Percentiles rank a stretch among this genome's conserved stretches.
phyloP scores from a whole-genome alignment of 441 rosid genomes.

The Viola pubescens region DNA sequence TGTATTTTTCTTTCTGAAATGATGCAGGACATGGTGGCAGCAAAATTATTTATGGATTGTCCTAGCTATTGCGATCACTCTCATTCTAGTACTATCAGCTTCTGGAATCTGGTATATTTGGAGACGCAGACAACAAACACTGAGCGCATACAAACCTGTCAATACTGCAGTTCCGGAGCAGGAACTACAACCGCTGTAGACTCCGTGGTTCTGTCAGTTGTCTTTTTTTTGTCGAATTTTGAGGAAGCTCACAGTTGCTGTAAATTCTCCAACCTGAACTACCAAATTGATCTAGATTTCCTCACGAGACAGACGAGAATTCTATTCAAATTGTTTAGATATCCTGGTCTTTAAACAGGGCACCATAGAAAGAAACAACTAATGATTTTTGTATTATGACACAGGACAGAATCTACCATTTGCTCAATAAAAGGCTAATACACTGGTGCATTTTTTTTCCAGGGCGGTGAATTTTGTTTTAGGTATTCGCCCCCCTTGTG shows the following conservation, averaged over 20 bases:
- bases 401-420: neutral
- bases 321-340: neutral
- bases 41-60: slow-evolving; percentile 25
- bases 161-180: slow-evolving; percentile 45
- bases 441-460: no score
- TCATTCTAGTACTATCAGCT: slow-evolving; percentile 37
- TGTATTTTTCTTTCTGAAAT: slow-evolving; percentile 5
- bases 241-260: neutral
- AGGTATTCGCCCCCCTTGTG: no score
- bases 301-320: neutral
- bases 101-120: slow-evolving; percentile 44
- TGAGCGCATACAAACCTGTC: slow-evolving; percentile 52
- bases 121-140: slow-evolving; percentile 35
- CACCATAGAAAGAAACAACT: neutral
- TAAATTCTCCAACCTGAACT: slow-evolving; percentile 1
- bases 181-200: slow-evolving; percentile 58
- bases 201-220: neutral
- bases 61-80: slow-evolving; percentile 14
- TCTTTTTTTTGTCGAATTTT: neutral
- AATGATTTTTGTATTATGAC: neutral
- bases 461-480: no score
- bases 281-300: neutral
- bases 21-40: slow-evolving; percentile 62
- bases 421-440: neutral
- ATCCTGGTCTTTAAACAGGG: neutral